These are phyloP conservation scores for Neurospora tetrasperma DNA, from an alignment of 495 filamentous ascomycete species.

Conservation along the genomic window DNA sequence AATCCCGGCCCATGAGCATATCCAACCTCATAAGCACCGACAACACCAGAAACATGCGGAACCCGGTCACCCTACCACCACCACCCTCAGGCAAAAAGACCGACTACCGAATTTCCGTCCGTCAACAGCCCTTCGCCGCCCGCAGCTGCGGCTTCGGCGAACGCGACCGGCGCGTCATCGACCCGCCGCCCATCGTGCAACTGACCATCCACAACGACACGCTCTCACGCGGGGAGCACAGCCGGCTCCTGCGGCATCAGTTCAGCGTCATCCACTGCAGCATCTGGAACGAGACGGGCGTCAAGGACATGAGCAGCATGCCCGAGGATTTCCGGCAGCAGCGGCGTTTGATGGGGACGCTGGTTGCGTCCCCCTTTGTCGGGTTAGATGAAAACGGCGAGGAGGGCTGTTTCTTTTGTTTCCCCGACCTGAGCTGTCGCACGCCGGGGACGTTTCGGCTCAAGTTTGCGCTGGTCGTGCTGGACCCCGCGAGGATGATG, in stretches of 20 bases:
- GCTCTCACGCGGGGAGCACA: slow-evolving; percentile 41
- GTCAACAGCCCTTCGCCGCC: slow-evolving; percentile 84
- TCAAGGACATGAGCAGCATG: slow-evolving; percentile 50
- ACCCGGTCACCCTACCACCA: slow-evolving; percentile 8
- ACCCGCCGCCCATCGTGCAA: slow-evolving; percentile 91
- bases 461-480: slow-evolving; percentile 77
- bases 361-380: slow-evolving; percentile 66
- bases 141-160: slow-evolving; percentile 92
- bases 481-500: slow-evolving; percentile 42
- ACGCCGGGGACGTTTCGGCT: slow-evolving; percentile 75
- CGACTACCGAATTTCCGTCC: slow-evolving; percentile 50
- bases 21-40: slow-evolving; percentile 33
- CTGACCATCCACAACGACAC: slow-evolving; percentile 60
- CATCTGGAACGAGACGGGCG: slow-evolving; percentile 52
- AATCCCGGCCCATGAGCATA: slow-evolving; percentile 35
- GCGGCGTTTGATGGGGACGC: slow-evolving; percentile 66
- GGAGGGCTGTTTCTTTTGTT: slow-evolving; percentile 85
- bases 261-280: slow-evolving; percentile 80
- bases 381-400: slow-evolving; percentile 53
- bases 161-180: slow-evolving; percentile 83
- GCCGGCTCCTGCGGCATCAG: slow-evolving; percentile 55
- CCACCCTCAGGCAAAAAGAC: slow-evolving; percentile 5
- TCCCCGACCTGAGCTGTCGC: slow-evolving; percentile 86
- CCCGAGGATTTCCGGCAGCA: slow-evolving; percentile 48
- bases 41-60: slow-evolving; percentile 17